Conservation (phyloP, 768 basidiomycete genomes). For the Cystofilobasidium capitatum region DNA sequence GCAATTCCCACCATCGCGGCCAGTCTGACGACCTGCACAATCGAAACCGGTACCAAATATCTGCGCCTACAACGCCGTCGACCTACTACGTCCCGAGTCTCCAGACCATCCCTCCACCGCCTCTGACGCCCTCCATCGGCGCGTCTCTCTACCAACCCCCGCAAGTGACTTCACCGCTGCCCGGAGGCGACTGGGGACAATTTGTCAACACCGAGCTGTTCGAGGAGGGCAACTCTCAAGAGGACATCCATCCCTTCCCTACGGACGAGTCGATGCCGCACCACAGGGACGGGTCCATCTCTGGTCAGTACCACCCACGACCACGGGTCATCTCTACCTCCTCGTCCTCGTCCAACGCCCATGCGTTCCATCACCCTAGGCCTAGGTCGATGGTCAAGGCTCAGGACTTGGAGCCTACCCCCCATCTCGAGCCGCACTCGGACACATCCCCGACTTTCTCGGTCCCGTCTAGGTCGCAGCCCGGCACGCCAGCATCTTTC, state of each 20-base stretch:
- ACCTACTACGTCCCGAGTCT: constrained; percentile 1
- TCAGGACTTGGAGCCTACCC: constrained; percentile 9
- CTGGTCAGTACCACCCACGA: neutral
- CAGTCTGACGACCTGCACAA: constrained; percentile 8
- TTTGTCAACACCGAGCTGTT: constrained; percentile 13
- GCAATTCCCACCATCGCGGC: neutral
- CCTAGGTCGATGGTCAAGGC: neutral
- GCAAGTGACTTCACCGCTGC: constrained; percentile 6
- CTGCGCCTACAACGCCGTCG: constrained; percentile 3
- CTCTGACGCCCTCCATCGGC: neutral
- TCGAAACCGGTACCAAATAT: neutral
- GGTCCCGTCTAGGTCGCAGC: constrained; percentile 7
- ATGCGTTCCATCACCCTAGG: neutral
- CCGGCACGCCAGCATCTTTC: constrained; percentile 18
- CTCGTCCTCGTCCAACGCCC: neutral
- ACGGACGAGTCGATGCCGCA: neutral
- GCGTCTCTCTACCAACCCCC: neutral
- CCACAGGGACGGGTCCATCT: neutral
- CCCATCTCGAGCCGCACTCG: constrained; percentile 11
- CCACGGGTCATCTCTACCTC: neutral
- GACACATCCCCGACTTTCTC: constrained; percentile 23
- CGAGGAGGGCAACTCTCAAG: neutral
- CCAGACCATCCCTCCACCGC: neutral
- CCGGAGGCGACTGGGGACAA: neutral
- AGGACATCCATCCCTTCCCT: neutral